Conservation (phyloP, 345 rosid genomes). For the Eucalyptus tenuipes region DNA sequence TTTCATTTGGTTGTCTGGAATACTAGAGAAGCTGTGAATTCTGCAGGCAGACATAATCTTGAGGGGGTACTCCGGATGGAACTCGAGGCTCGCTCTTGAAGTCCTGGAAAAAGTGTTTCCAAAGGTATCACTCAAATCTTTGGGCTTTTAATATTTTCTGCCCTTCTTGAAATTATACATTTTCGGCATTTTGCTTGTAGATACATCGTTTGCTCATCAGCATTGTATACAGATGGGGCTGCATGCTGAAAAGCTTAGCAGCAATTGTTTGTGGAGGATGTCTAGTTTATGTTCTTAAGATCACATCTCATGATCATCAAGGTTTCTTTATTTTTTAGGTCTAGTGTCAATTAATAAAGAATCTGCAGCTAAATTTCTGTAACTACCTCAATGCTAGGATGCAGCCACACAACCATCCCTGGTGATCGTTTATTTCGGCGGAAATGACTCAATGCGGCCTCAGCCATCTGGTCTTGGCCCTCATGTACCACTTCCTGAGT, state of each 20-base stretch:
- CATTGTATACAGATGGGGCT: not conserved
- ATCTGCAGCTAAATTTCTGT: not conserved
- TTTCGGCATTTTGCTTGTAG: not conserved
- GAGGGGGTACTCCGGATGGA: constrained; percentile 89
- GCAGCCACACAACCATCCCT: constrained; percentile 61
- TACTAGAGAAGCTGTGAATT: not conserved
- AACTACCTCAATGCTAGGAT: constrained; percentile 17
- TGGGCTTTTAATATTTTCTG: not conserved
- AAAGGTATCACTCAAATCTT: constrained; percentile 28
- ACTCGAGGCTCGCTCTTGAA: constrained; percentile 60
- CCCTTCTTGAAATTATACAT: not conserved
- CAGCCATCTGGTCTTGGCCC: constrained; percentile 56
- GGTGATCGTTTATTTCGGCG: constrained; percentile 92
- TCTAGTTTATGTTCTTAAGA: not conserved
- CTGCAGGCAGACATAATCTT: constrained; percentile 66
- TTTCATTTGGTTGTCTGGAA: not conserved
- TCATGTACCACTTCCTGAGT: constrained; percentile 85
- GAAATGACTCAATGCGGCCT: constrained; percentile 71
- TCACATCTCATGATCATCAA: not conserved
- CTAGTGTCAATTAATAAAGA: not conserved
- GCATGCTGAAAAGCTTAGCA: not conserved
- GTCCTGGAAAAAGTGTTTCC: constrained; percentile 71
- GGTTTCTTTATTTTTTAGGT: not conserved
- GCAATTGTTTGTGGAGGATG: not conserved
- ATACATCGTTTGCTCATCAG: not conserved